These are phyloP conservation scores for Colletotrichum phormii DNA, from an alignment of 2,329 filamentous ascomycete genomes.

Conservation along the genomic window DNA sequence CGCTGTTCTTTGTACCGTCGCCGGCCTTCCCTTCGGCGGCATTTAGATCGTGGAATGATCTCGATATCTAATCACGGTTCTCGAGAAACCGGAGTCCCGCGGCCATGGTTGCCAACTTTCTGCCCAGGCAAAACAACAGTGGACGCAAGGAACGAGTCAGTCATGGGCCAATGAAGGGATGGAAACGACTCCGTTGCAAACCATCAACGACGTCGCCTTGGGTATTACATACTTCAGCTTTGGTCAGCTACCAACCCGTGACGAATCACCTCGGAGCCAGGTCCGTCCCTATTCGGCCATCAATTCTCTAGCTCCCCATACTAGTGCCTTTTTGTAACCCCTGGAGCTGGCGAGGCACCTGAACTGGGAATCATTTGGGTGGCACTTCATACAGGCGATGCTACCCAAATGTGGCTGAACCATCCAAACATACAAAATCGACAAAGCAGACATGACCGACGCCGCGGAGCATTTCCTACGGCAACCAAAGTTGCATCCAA, in stretches of 20 bases:
- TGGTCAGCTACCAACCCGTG: slow-evolving; percentile 8
- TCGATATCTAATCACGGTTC: neutral
- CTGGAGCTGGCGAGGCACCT: slow-evolving; percentile 27
- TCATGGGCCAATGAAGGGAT: neutral
- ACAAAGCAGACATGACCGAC: neutral
- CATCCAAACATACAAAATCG: slow-evolving; percentile 12
- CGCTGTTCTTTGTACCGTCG: neutral
- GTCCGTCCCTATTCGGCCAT: slow-evolving; percentile 32
- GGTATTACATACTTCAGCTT: slow-evolving; percentile 20
- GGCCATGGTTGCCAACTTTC: neutral
- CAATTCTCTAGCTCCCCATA: slow-evolving; percentile 9
- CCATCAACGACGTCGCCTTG: neutral
- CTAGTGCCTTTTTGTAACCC: slow-evolving; percentile 33
- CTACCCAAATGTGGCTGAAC: slow-evolving; percentile 28
- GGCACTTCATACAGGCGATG: slow-evolving; percentile 17
- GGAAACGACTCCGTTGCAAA: neutral
- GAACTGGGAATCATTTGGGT: slow-evolving; percentile 26
- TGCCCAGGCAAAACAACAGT: slow-evolving; percentile 2
- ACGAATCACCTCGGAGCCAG: slow-evolving; percentile 30
- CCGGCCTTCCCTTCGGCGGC: too few species aligned
- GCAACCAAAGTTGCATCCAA: neutral
- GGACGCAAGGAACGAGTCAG: neutral
- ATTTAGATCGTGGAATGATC: neutral
- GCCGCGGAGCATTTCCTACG: slow-evolving; percentile 12
- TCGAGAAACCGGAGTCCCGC: slow-evolving; percentile 2